Base-by-base conservation (phyloP, 192 early-diverging fungal genomes). In the Coemansia sp. region DNA sequence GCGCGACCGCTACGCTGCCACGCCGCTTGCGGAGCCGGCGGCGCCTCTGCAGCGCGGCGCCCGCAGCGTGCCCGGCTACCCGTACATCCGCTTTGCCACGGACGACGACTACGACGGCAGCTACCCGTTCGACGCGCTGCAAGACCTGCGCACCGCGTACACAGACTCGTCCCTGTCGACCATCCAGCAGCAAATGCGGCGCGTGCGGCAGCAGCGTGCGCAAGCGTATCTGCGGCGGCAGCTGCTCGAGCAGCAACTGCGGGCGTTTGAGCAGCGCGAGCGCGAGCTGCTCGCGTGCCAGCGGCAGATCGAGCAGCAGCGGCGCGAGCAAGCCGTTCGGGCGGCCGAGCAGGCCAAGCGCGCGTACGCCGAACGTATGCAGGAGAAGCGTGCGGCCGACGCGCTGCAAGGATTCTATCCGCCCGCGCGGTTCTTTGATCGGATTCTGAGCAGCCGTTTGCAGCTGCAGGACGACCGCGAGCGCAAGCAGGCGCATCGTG, bases 91-190 rank as follows among this genome's bases (percentile, higher is more conserved):
- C 8, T 67, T 68, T 29, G 36, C 51, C 26, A 34, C 53, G 19
- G 72, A 75, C 34, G 57, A 64, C 50, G 72, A 75, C 27, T 60
- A 68, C 17, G 65, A 68, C 45, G 72, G 64, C 53, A 63, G 61
- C 53, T 75, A 64, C 23, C 65, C 72, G 4, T 75, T 75, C 29
- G 72, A 75, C 34, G 72, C 72, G 0, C 60, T 75, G 52, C 64
- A 75, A 26, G 72, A 67, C 10, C 58, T 75, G 5, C 72, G 72
- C 15, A 53, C 58, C 6, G 72, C 72, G n/a, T 75, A 68, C 54
- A 28, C 22, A 8, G 17, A 43, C 0, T 68, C 65, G 2, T 52
- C 72, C 2, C 55, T 75, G 10, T 31, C 15, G 17, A 47, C 22
- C 3, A 40, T 75, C 30, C 72, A 75, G 26, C n/a, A n/a, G 11